A percentile compares a stretch with the other conserved stretches of the same genome.
phyloP scores from a whole-genome alignment of 306 rosid genomes.

The Prunus davidiana region DNA sequence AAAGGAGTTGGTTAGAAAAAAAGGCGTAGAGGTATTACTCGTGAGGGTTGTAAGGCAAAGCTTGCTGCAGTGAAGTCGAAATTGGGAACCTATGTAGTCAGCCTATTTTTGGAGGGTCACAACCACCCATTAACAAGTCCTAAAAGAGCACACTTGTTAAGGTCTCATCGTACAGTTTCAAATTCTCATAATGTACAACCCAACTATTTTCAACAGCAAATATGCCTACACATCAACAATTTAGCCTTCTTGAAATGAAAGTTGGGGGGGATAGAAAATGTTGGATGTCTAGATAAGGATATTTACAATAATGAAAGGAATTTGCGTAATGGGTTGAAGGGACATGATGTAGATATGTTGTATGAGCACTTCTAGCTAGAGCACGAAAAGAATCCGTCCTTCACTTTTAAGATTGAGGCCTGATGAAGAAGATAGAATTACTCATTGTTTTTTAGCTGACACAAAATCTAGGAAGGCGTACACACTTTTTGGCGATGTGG shows the following conservation, averaged over 20 bases:
- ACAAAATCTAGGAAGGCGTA: no score
- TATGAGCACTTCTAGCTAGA: background rate
- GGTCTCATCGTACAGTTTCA: background rate
- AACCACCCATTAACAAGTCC: background rate
- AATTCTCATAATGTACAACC: background rate
- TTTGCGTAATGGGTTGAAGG: background rate
- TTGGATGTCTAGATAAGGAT: background rate
- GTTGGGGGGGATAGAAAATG: background rate
- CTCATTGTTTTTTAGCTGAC: no score
- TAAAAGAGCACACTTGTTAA: background rate
- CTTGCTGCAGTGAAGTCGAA: no score
- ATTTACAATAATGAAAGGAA: background rate
- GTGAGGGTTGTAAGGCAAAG: no score
- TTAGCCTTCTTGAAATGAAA: background rate
- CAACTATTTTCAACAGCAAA: background rate
- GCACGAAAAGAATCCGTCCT: background rate
- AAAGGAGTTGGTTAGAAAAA: no score
- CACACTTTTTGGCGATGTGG: no score
- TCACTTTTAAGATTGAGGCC: background rate
- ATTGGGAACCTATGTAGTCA: background rate
- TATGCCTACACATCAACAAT: background rate
- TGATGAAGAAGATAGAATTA: no score
- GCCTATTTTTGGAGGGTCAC: background rate
- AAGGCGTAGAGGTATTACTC: no score
- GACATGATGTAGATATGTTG: background rate